A percentile compares a stretch with the other conserved stretches of the same genome.
Conservation (phyloP, 306 rosid species). For the Citrullus amarus region DNA sequence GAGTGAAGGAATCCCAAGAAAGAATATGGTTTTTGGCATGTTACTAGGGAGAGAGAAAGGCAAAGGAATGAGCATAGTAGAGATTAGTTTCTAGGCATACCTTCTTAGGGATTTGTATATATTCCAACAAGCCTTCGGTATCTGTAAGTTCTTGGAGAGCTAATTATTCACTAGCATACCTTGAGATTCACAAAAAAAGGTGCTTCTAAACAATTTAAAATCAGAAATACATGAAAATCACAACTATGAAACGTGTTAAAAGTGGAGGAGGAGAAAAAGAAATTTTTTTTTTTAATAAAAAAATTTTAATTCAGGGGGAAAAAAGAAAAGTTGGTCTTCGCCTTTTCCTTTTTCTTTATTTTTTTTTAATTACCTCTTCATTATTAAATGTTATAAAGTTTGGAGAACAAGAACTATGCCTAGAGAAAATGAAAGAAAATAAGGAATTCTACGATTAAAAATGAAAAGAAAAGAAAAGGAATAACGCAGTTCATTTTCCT, state of each 20-base stretch:
- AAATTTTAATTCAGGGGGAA: not conserved
- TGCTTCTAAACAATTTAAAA: conserved; percentile 20
- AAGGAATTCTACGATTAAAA: not conserved
- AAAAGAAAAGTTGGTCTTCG: conserved; percentile 45
- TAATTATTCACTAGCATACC: conserved; percentile 30
- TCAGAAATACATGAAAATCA: conserved; percentile 53
- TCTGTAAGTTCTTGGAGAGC: conserved; percentile 17
- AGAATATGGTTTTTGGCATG: conserved; percentile 74
- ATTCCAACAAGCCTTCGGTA: conserved; percentile 26
- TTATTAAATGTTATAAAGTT: not conserved
- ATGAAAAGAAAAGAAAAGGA: conserved; percentile 2
- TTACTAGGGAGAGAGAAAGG: conserved; percentile 60
- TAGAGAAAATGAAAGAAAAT: not conserved
- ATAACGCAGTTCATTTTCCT: not conserved
- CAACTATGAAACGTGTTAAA: conserved; percentile 29
- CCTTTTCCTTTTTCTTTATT: conserved; percentile 31
- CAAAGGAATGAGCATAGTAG: conserved; percentile 23
- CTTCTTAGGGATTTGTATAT: conserved; percentile 68
- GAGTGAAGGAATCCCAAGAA: conserved; percentile 75
- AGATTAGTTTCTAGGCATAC: conserved; percentile 39
- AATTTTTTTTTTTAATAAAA: not conserved
- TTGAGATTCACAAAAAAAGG: conserved; percentile 39
- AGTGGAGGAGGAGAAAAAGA: conserved; percentile 36
- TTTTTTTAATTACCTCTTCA: conserved; percentile 14
- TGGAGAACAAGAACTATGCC: conserved; percentile 4